Base-by-base conservation (phyloP, 352 stramenopile species). In the Pythium guiyangense region DNA sequence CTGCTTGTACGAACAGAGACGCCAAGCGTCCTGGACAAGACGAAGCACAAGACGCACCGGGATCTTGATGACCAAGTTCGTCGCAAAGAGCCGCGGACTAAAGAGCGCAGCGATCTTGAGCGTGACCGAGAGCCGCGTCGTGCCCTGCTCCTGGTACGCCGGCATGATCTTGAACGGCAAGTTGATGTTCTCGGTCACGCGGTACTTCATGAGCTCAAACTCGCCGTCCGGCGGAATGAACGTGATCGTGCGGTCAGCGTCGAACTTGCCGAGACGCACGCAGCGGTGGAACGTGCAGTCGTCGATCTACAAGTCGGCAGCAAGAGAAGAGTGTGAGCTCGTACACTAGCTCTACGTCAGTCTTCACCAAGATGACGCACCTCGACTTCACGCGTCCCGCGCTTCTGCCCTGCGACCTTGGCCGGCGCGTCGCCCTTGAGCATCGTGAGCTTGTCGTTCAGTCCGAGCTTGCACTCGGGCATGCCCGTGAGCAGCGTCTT, bases 381-480 rank as follows among this genome's bases (percentile, higher is more conserved):
- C 58, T 91, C 81, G 39, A 91, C 81, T 64, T 91, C 81, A 46
- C 79, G 80, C 15, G 80, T 82, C 12, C 75, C 74, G n/a, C 78
- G 77, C 64, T 89, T 89, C 54, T 91, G 81, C 1, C 76, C 77
- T 0, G 77, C 73, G 25, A 85, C 81, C 55, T 88, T 91, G 15
- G 73, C 47, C 0, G 68, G 63, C 1, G 61, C 56, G 42, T 79
- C 74, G 49, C 98, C 94, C 62, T 98, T 98, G 51, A 98, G 92
- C 88, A 99, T 98, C 29, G 97, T 96, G 45, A 99, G 76, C 69
- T 99, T 99, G 80, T 99, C 97, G 64, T 99, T 99, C 18, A 99
- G 76, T 25, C 96, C 96, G 64, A 99, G 73, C 54, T 99, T 99
- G 79, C 96, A 99, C 77, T 99, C 97, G 18, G 97, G 96, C 97